Evolutionary conservation across 2,329 filamentous ascomycete species (phyloP).

Genomic region (Dactylonectria macrodidyma): DNA sequence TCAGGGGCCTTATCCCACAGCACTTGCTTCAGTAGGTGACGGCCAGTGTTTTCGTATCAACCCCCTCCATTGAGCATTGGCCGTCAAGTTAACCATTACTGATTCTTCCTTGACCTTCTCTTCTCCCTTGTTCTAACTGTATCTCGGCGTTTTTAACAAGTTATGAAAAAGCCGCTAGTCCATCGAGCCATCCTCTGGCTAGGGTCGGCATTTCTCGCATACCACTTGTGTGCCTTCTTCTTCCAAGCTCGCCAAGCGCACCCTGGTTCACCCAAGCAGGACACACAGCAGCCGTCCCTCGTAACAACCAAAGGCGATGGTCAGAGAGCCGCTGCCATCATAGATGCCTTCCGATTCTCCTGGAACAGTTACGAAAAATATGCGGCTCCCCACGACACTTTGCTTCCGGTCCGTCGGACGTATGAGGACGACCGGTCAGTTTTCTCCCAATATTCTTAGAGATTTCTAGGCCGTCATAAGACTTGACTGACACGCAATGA

Average conservation of each 20-base stretch:
- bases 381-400: slow-evolving; percentile 38
- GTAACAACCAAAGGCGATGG: slow-evolving; percentile 9
- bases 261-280: background rate
- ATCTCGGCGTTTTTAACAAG: background rate
- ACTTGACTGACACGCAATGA: slow-evolving; percentile 2
- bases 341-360: slow-evolving; percentile 35
- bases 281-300: background rate
- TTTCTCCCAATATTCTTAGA: background rate
- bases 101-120: background rate
- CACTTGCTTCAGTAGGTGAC: background rate
- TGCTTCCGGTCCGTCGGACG: slow-evolving; percentile 25
- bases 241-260: background rate
- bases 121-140: background rate
- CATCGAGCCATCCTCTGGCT: slow-evolving; percentile 30
- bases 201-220: slow-evolving; percentile 19
- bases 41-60: background rate
- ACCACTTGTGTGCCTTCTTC: background rate
- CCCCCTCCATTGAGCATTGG: background rate
- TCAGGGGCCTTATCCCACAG: background rate
- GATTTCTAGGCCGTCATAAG: too few species aligned
- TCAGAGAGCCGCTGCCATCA: slow-evolving; percentile 29
- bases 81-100: background rate
- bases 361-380: slow-evolving; percentile 40
- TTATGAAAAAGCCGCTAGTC: slow-evolving; percentile 15
- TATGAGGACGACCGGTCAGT: slow-evolving; percentile 38